Evolutionary conservation across 2,329 filamentous ascomycete genomes (phyloP).

Genomic region (Colletotrichum navitas): DNA sequence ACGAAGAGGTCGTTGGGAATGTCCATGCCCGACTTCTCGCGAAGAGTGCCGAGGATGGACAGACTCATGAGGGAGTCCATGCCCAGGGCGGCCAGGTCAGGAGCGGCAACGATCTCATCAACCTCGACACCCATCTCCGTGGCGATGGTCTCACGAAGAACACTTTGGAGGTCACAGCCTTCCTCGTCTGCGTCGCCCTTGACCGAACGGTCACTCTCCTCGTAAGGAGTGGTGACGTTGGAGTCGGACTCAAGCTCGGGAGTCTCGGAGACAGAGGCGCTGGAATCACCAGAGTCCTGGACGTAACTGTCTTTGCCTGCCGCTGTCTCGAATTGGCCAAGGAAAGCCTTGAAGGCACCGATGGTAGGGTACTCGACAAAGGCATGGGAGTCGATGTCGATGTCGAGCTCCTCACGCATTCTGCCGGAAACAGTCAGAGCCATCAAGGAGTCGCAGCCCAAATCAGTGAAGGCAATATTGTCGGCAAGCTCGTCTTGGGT

Average conservation of each 20-base stretch:
- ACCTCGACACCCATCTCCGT: constrained; percentile 79
- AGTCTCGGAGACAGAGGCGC: constrained; percentile 58
- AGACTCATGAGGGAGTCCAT: constrained; percentile 72
- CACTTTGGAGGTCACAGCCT: constrained; percentile 56
- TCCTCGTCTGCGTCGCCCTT: constrained; percentile 56
- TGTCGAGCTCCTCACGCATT: constrained; percentile 69
- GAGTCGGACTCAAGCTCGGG: constrained; percentile 63
- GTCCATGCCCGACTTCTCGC: constrained; percentile 65
- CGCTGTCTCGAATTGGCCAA: constrained; percentile 52
- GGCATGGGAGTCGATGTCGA: constrained; percentile 65
- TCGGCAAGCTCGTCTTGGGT: constrained; percentile 67
- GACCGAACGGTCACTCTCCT: constrained; percentile 64
- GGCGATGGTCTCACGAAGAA: constrained; percentile 76
- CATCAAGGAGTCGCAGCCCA: constrained; percentile 74
- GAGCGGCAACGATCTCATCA: constrained; percentile 69
- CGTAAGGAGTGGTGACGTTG: constrained; percentile 65
- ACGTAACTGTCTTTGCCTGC: constrained; percentile 45
- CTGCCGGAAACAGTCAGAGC: constrained; percentile 68
- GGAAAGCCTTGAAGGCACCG: constrained; percentile 63
- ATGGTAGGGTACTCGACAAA: constrained; percentile 69
- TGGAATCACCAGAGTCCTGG: constrained; percentile 53
- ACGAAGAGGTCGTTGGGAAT: constrained; percentile 72
- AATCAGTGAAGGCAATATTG: constrained; percentile 67
- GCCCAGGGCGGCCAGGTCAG: constrained; percentile 67
- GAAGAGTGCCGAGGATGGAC: constrained; percentile 66